A percentile compares a stretch with the other conserved stretches of the same genome.
Evolutionary conservation across 495 filamentous ascomycete species (phyloP).

Genomic region (Jackrogersella multiformis): DNA sequence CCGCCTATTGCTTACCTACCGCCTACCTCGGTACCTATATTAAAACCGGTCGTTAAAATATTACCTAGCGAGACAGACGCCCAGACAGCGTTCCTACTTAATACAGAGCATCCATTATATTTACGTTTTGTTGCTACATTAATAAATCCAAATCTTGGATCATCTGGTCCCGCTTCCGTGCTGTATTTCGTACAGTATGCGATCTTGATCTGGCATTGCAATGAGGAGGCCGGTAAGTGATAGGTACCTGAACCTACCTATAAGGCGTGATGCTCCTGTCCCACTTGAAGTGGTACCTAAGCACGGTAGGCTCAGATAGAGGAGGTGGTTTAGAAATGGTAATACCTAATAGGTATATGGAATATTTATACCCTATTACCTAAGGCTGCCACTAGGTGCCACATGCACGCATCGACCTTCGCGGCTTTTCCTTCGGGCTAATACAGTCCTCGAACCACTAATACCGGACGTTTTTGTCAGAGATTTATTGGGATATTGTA

Average conservation of each 20-base stretch:
- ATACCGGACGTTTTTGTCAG: neutral
- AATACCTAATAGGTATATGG: neutral
- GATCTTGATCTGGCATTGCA: slow-evolving; percentile 41
- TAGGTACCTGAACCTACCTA: slow-evolving; percentile 4
- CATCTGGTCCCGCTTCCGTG: slow-evolving; percentile 37
- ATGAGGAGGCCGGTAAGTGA: slow-evolving; percentile 16
- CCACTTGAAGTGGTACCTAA: slow-evolving; percentile 18
- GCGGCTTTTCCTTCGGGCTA: slow-evolving; percentile 25
- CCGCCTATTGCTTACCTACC: slow-evolving; percentile 11
- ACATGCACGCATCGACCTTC: neutral
- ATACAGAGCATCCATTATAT: slow-evolving; percentile 5
- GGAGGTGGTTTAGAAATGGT: slow-evolving; percentile 6
- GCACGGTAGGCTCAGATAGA: neutral
- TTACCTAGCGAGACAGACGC: slow-evolving; percentile 27
- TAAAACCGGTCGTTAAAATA: slow-evolving; percentile 34
- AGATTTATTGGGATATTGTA: neutral
- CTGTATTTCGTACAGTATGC: slow-evolving; percentile 31
- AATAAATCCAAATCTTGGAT: slow-evolving; percentile 27
- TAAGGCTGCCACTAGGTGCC: neutral
- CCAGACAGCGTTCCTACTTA: slow-evolving; percentile 10
- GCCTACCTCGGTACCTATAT: slow-evolving; percentile 6
- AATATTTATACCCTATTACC: neutral
- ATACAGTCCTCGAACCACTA: neutral
- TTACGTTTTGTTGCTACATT: slow-evolving; percentile 11
- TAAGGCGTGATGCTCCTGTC: slow-evolving; percentile 1